Conservation (phyloP, 2,329 filamentous ascomycete genomes). For the Zasmidium cellare region DNA sequence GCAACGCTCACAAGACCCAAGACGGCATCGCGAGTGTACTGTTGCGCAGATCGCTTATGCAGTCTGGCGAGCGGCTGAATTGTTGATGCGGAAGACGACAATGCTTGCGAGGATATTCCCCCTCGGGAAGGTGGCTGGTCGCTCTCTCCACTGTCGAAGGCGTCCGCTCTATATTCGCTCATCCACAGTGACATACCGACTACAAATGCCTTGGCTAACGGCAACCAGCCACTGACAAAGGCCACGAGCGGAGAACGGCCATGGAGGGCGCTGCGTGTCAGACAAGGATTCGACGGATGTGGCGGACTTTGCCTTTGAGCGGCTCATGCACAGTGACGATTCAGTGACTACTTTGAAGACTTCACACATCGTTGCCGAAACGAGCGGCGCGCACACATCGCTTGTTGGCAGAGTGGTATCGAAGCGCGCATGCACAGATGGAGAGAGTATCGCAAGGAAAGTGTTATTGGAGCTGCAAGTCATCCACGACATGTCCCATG, state of each 20-base stretch:
- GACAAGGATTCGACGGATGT: conserved; percentile 2
- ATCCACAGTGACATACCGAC: background rate
- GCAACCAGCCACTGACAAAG: no score
- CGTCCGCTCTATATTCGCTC: no score
- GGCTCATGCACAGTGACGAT: conserved; percentile 1
- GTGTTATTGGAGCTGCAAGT: background rate
- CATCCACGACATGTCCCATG: background rate
- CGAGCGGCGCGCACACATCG: background rate
- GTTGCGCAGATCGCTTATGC: background rate
- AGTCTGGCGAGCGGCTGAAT: background rate
- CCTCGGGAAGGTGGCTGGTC: no score
- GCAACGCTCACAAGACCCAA: background rate
- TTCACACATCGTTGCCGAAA: conserved; percentile 1
- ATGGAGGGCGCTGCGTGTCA: background rate
- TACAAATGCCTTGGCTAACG: background rate
- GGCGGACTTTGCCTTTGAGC: background rate
- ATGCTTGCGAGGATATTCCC: no score
- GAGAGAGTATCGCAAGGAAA: background rate
- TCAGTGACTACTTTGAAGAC: background rate
- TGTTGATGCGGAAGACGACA: background rate
- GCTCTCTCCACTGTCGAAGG: no score
- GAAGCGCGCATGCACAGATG: no score
- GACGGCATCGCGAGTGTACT: background rate
- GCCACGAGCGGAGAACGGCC: no score
- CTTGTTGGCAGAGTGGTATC: background rate